A percentile compares a stretch with the other conserved stretches of the same genome.
Evolutionary conservation across 257 asterid genomes (phyloP).

Genomic region (Forsythia suspensa): DNA sequence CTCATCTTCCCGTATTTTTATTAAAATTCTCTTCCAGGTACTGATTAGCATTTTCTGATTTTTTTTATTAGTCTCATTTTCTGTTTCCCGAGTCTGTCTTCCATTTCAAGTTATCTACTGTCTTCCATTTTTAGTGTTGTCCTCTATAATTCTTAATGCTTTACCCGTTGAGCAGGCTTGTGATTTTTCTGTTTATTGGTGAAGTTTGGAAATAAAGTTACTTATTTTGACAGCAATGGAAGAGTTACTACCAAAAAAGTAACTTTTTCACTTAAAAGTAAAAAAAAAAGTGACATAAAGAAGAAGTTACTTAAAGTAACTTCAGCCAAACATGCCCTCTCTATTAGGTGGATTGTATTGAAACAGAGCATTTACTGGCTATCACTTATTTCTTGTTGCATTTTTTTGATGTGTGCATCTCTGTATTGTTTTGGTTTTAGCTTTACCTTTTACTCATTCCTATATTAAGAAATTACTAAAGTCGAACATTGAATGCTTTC

Average conservation of each 20-base stretch:
- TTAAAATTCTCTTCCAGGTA: constrained; percentile 97
- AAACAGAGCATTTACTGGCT: background rate
- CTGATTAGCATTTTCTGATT: background rate
- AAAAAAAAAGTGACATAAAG: background rate
- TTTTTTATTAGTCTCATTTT: background rate
- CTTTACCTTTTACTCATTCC: background rate
- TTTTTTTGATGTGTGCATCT: background rate
- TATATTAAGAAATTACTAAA: background rate
- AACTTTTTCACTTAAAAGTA: background rate
- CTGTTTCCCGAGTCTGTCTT: background rate
- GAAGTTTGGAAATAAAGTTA: background rate
- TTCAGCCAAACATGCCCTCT: background rate
- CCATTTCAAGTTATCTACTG: background rate
- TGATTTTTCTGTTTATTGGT: background rate
- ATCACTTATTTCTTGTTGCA: background rate
- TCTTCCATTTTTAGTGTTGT: background rate
- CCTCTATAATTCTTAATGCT: background rate
- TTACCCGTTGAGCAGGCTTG: background rate
- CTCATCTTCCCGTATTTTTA: constrained; percentile 93
- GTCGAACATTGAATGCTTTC: background rate
- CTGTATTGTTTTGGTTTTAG: constrained; percentile 7
- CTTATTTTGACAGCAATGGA: background rate
- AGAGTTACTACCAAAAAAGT: background rate
- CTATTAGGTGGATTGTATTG: constrained; percentile 1
- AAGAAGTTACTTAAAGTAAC: background rate